These are phyloP conservation scores for Nothomitra cinnamomea DNA, from an alignment of 2,329 filamentous ascomycete species.

Conservation along the genomic window DNA sequence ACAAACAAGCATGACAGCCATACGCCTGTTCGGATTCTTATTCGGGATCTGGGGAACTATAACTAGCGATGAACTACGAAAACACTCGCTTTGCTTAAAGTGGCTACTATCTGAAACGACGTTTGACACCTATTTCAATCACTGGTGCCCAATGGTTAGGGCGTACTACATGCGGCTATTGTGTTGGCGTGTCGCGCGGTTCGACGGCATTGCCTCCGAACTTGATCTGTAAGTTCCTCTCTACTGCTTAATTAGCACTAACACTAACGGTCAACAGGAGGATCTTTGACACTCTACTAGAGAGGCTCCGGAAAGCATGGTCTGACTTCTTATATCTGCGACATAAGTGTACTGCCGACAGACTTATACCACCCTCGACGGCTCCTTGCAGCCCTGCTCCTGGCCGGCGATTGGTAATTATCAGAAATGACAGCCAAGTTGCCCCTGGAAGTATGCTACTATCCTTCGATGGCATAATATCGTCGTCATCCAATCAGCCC, in stretches of 20 bases:
- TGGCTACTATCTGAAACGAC: constrained; percentile 60
- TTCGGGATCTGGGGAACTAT: constrained; percentile 67
- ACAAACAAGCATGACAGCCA: constrained; percentile 78
- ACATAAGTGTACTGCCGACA: constrained; percentile 39
- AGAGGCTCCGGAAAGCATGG: constrained; percentile 57
- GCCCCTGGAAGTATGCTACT: constrained; percentile 37
- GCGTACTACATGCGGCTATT: constrained; percentile 83
- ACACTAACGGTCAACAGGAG: constrained; percentile 30
- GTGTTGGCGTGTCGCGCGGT: constrained; percentile 76
- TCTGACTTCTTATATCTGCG: constrained; percentile 63
- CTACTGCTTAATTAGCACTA: not conserved
- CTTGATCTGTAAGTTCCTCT: constrained; percentile 45
- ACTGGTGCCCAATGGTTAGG: constrained; percentile 92
- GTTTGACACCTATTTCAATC: constrained; percentile 72
- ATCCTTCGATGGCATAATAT: constrained; percentile 44
- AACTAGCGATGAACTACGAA: constrained; percentile 45
- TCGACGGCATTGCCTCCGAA: constrained; percentile 46
- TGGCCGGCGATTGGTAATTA: constrained; percentile 72
- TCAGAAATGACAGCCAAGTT: constrained; percentile 56
- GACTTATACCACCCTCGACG: constrained; percentile 48
- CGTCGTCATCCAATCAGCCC: constrained; percentile 18
- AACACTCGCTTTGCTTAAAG: constrained; percentile 50
- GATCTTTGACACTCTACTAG: constrained; percentile 50
- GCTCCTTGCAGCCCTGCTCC: constrained; percentile 73
- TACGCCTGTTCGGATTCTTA: constrained; percentile 66